Percentiles rank a stretch among this genome's conserved stretches.
phyloP scores from a whole-genome alignment of 108 stramenopile genomes.

The Fragilaria radians region DNA sequence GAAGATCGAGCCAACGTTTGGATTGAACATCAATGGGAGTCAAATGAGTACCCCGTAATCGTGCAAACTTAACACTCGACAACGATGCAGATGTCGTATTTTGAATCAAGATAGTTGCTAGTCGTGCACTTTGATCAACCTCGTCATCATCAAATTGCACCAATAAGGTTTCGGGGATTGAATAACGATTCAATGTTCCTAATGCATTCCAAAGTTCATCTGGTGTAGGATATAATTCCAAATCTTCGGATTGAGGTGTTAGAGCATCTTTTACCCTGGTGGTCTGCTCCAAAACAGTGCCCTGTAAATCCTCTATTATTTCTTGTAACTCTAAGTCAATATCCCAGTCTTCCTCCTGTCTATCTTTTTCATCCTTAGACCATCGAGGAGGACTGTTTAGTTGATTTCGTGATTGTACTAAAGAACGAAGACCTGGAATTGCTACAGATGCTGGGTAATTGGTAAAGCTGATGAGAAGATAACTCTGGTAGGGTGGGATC shows the following conservation, averaged over 20 bases:
- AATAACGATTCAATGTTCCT: conserved; percentile 25
- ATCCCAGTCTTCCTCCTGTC: conserved; percentile 55
- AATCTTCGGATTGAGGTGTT: conserved; percentile 48
- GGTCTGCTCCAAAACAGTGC: conserved; percentile 29
- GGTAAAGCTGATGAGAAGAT: conserved; percentile 50
- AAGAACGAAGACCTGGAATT: conserved; percentile 38
- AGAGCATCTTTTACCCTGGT: conserved; percentile 39
- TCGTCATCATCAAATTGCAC: conserved; percentile 80
- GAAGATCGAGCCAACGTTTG: conserved; percentile 23
- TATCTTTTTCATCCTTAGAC: conserved; percentile 24
- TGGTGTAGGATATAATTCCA: conserved; percentile 76
- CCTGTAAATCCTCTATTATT: conserved; percentile 43
- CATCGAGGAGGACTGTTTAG: conserved; percentile 7
- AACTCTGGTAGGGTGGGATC: conserved; percentile 29
- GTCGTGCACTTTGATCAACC: conserved; percentile 69
- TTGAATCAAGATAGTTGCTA: conserved; percentile 40
- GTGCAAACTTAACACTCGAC: conserved; percentile 62
- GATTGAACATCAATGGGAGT: too few species aligned
- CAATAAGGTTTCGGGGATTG: conserved; percentile 55
- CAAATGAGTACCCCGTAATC: conserved; percentile 71
- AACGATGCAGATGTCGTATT: too few species aligned
- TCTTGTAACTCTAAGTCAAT: too few species aligned
- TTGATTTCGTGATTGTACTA: conserved; percentile 11
- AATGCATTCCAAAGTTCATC: conserved; percentile 69
- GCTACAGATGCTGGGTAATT: conserved; percentile 45